These are phyloP conservation scores for Knoxdaviesia capensis DNA, from an alignment of 2,329 filamentous ascomycete genomes.

Conservation along the genomic window DNA sequence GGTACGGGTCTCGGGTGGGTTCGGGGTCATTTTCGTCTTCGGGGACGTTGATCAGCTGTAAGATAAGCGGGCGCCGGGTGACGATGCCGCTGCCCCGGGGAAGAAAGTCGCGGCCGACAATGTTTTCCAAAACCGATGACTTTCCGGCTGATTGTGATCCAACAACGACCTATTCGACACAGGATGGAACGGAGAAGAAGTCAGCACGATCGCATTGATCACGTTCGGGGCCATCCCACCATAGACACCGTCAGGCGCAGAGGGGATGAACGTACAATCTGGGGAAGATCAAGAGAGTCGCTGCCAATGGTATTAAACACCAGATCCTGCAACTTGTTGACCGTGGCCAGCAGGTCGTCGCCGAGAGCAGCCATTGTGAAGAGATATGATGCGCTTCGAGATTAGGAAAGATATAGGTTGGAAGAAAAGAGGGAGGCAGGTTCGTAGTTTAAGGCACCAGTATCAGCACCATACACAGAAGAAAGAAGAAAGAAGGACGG, in stretches of 20 bases:
- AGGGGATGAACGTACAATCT: constrained; percentile 54
- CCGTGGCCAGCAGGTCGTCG: constrained; percentile 82
- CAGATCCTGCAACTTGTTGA: constrained; percentile 96
- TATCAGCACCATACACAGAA: background rate
- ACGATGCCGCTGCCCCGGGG: constrained; percentile 94
- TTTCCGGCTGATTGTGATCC: constrained; percentile 97
- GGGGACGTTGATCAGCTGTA: constrained; percentile 95
- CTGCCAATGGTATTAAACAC: constrained; percentile 99
- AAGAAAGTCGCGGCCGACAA: constrained; percentile 92
- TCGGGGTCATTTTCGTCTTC: constrained; percentile 49
- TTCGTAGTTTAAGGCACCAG: too few species aligned
- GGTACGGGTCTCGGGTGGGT: constrained; percentile 50
- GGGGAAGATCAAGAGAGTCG: constrained; percentile 89
- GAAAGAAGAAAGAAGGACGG: background rate
- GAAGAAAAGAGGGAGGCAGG: constrained; percentile 1
- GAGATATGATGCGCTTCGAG: background rate
- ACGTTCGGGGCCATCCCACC: too few species aligned
- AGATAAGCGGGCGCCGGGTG: constrained; percentile 78
- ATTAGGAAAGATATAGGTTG: background rate
- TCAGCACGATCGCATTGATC: too few species aligned
- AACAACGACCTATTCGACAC: constrained; percentile 59
- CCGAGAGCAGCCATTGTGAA: constrained; percentile 72
- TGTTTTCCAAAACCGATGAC: constrained; percentile 96
- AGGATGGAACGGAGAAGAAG: background rate
- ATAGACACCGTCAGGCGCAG: too few species aligned